Conservation (phyloP, 305 asterid genomes). For the Striga hermonthica region DNA sequence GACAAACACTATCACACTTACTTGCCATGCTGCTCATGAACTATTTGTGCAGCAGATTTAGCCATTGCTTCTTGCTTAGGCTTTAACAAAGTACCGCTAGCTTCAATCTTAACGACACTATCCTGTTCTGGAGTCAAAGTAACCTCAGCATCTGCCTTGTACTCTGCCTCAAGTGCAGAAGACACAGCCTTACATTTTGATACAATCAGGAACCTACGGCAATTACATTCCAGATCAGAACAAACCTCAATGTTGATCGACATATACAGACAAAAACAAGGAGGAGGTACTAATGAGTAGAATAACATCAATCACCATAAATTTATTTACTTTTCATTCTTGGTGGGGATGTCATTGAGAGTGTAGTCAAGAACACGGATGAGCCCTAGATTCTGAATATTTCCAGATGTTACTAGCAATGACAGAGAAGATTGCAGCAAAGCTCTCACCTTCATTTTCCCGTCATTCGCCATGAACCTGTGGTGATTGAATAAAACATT, state of each 20-base stretch:
- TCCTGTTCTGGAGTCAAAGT: constrained; percentile 32
- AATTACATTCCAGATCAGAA: neutral
- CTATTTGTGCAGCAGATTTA: constrained; percentile 79
- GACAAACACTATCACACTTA: constrained; percentile 30
- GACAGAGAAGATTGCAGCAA: constrained; percentile 56
- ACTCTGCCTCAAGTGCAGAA: constrained; percentile 70
- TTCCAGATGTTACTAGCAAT: constrained; percentile 59
- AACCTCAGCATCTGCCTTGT: constrained; percentile 33
- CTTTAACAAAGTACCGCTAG: constrained; percentile 42
- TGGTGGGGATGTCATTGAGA: constrained; percentile 65
- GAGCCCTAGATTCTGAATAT: constrained; percentile 73
- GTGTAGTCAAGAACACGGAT: constrained; percentile 63
- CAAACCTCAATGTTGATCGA: neutral
- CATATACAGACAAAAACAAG: neutral
- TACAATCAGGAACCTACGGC: constrained; percentile 65
- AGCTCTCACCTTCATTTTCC: constrained; percentile 61
- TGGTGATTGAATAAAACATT: neutral
- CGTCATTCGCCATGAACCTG: constrained; percentile 77
- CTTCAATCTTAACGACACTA: constrained; percentile 21
- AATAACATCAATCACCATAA: no score
- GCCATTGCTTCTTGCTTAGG: constrained; percentile 65
- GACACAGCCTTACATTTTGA: constrained; percentile 63
- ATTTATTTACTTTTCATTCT: constrained; percentile 57
- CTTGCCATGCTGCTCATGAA: constrained; percentile 75
- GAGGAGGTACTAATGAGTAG: neutral